These are phyloP conservation scores for Trichaptum fuscoviolaceum DNA, from an alignment of 768 basidiomycete species.

Conservation along the genomic window DNA sequence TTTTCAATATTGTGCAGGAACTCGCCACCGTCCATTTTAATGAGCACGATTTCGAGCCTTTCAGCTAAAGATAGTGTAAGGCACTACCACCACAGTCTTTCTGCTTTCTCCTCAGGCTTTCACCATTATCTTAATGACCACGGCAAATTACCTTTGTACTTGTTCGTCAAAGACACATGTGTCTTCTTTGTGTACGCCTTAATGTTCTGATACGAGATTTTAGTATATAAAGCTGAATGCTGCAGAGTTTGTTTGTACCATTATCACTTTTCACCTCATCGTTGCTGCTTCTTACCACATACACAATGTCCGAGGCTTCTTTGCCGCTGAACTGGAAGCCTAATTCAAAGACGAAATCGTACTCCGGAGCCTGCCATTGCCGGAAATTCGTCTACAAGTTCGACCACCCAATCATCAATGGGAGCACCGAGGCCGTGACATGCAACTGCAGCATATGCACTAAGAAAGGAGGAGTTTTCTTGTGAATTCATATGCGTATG, in stretches of 20 bases:
- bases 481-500: not conserved
- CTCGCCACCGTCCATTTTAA: not conserved
- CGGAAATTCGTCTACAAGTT: not conserved
- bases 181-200: no score
- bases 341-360: not conserved
- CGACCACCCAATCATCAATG: not conserved
- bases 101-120: no score
- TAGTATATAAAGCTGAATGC: not conserved
- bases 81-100: no score
- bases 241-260: not conserved
- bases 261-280: not conserved
- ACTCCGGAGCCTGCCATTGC: not conserved
- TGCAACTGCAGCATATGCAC: constrained; percentile 6
- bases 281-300: not conserved
- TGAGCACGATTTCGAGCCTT: not conserved
- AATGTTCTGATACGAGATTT: no score
- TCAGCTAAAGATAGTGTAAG: not conserved
- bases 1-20: not conserved
- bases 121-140: no score
- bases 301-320: not conserved
- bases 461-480: not conserved
- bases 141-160: no score
- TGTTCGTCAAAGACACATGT: no score
- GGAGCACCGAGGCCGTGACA: not conserved
- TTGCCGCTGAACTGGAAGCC: not conserved